phyloP scores from a whole-genome alignment of 768 basidiomycete species.

The Pleurotus cornucopiae region DNA sequence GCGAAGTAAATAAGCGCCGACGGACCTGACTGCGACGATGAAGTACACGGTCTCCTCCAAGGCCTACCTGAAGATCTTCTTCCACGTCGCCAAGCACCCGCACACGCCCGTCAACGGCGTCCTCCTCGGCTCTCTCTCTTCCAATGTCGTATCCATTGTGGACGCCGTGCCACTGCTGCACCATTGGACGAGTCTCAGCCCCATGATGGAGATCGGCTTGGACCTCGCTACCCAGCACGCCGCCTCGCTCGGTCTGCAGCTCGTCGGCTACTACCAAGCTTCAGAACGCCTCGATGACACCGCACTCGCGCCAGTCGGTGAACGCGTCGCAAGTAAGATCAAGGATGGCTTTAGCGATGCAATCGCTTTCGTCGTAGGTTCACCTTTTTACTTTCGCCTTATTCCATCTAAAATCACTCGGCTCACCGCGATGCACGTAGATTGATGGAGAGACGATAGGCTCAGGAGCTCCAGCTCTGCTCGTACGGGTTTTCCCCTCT shows the following conservation, averaged over 20 bases:
- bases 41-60: conserved; percentile 52
- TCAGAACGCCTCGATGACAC: conserved; percentile 60
- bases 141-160: conserved; percentile 40
- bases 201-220: conserved; percentile 84
- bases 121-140: conserved; percentile 52
- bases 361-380: conserved; percentile 66
- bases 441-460: conserved; percentile 59
- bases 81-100: conserved; percentile 80
- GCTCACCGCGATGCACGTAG: conserved; percentile 26
- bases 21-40: conserved; percentile 8
- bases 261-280: conserved; percentile 79
- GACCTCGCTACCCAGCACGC: conserved; percentile 69
- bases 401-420: not conserved
- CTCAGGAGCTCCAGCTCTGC: conserved; percentile 45
- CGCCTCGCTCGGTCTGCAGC: conserved; percentile 39
- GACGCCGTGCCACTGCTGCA: conserved; percentile 79
- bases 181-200: conserved; percentile 80
- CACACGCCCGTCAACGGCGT: conserved; percentile 74
- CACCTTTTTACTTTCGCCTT: not conserved
- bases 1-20: no score
- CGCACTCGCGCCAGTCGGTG: conserved; percentile 60
- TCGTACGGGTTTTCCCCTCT: conserved; percentile 39
- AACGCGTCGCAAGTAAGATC: conserved; percentile 56
- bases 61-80: conserved; percentile 71
- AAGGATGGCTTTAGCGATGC: conserved; percentile 51